Evolutionary conservation across 1,284 basidiomycete species (phyloP), one percentile per base, ranked within the genome.

Genomic region (Ganoderma multipileum): DNA sequence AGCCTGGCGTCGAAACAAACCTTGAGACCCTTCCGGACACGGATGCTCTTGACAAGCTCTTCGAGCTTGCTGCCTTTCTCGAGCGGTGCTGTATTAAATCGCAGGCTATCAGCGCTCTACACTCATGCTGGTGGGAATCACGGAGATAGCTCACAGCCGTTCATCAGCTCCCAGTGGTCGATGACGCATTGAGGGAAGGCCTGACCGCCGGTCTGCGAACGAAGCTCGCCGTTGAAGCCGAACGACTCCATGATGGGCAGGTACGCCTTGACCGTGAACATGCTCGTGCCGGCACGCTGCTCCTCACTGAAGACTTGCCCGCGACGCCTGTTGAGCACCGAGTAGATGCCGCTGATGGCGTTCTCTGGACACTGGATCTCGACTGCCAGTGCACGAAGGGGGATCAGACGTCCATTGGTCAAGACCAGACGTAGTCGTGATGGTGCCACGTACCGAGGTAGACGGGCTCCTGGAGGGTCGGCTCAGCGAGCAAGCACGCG

Each of bases 251-350:
- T 86, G 83, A 99, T 96, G 80, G 97, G 97, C 65, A 99, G 87
- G 88, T 97, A 98, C 42, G 97, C 97, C 91, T 99, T 99, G 85
- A 99, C 95, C 68, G 95, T 99, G 90, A 97, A 98, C 96, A 99
- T 99, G 72, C 97, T 97, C 30, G 98, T 99, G 86, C 98, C 97
- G 14, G 92, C 86, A 78, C 97, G 88, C 85, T 99, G 97, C 85
- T 99, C 97, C 84, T 99, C 95, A 76, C 92, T 94, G 90, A 97
- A 97, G 75, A 99, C 98, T 81, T 98, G 96, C 72, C 97, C 98
- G 90, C 98, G 95, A 81, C 97, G 95, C 87, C 93, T 96, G 92
- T 98, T 99, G 84, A 99, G 85, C 70, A 88, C 88, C 76, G 84
- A 87, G 92, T 99, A 99, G 85, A 99, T 97, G 87, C 98, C 98